Base-by-base conservation (phyloP, 805 yeast genomes). In the Yamadazyma tumulicola region DNA sequence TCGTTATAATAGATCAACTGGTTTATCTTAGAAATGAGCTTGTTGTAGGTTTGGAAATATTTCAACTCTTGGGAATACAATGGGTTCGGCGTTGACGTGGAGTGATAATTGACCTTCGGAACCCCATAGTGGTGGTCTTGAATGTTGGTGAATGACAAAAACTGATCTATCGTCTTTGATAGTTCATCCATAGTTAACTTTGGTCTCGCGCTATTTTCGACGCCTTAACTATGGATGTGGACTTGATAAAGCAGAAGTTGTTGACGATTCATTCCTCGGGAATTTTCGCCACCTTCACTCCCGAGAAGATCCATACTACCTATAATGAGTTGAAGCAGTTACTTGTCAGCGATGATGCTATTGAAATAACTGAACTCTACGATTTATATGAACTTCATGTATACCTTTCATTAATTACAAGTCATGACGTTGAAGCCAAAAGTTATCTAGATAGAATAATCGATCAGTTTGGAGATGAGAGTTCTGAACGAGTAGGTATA, bases 341-440 rank as follows among this genome's bases (percentile, higher is more conserved):
- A 16, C 37, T 50, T 9, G 35, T 49, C 9, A 38, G 54, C 29
- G 39, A 49, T 9, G 65, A 66, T 37, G 33, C 55, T 19, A 45
- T 61, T n/a, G 58, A 63, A 14, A 69, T 76, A n/a, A 57, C 72
- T 33, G 76, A 72, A 35, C 55, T 60, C 23, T 79, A 72, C 52
- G 67, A 74, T 6, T 55, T 89, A 19, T 64, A 79, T 44, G 95
- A 86, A 54, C 70, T 86, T 48, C 79, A 83, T 33, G 85, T 86
- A 55, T 77, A 75, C 49, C 64, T 88, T 12, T 62, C 80, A 4
- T 56, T 89, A 23, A 51, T 65, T 30, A 58, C 82, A n/a, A 67
- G 75, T 32, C 72, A 77, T 38, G 95, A 86, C 51, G 59, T 67
- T 2, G 87, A 79, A 42, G 96, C 96, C 8, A 75, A 81, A 46